Conservation (phyloP, 257 asterid species). For the Penstemon barbatus region DNA sequence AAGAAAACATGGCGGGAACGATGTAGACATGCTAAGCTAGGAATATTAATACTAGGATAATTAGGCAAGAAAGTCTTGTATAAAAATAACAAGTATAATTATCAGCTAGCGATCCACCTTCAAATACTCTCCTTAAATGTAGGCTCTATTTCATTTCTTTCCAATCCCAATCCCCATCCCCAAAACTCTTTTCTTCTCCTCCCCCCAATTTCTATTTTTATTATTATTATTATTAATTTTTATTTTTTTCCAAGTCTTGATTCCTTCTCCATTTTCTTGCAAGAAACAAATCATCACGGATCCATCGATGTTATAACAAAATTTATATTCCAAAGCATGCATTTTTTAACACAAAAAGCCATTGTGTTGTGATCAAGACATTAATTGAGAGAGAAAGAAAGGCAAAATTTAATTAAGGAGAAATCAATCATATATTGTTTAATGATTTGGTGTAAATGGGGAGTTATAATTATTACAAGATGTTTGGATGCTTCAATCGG, state of each 20-base stretch:
- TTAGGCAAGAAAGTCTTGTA: no score
- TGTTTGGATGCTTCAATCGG: conserved; percentile 91
- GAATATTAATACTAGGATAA: neutral
- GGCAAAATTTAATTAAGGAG: neutral
- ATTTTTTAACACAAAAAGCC: neutral
- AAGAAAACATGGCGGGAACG: conserved; percentile 19
- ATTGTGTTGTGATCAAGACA: conserved; percentile 8
- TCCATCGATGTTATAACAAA: no score
- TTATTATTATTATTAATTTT: neutral
- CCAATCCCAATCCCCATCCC: conserved; percentile 29
- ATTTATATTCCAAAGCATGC: neutral
- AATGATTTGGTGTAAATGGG: conserved; percentile 50
- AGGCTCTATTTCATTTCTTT: conserved; percentile 35
- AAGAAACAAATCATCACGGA: neutral
- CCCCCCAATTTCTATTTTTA: neutral
- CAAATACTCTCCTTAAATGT: conserved; percentile 49
- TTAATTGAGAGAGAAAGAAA: conserved; percentile 3
- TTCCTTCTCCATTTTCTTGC: neutral
- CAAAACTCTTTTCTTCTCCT: neutral
- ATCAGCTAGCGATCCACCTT: conserved; percentile 33
- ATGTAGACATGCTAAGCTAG: neutral
- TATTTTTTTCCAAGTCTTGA: neutral
- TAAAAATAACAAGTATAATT: neutral
- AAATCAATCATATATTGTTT: neutral
- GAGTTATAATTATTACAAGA: conserved; percentile 82